These are phyloP conservation scores for Hamigera avellanea DNA, from an alignment of 495 filamentous ascomycete genomes.

Conservation along the genomic window DNA sequence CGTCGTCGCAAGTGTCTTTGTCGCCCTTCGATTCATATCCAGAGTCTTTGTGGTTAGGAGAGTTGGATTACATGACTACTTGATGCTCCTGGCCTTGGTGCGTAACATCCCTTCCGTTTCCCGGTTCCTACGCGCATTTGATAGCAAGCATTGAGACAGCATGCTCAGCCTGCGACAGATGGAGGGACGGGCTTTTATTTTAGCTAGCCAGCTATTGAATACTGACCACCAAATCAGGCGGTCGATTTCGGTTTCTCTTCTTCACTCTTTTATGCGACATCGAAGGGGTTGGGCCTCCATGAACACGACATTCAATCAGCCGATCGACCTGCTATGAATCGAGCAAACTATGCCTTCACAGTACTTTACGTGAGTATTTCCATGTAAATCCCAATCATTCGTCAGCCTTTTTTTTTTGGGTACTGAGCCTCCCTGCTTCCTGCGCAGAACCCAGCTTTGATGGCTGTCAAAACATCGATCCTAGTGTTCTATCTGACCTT, in stretches of 20 bases:
- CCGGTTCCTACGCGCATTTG: neutral
- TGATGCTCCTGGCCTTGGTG: slow-evolving; percentile 78
- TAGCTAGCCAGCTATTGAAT: too few relatives aligned
- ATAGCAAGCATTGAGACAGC: slow-evolving; percentile 3
- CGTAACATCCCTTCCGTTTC: slow-evolving; percentile 9
- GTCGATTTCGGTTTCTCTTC: slow-evolving; percentile 68
- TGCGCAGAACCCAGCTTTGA: slow-evolving; percentile 71
- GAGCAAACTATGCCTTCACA: slow-evolving; percentile 70
- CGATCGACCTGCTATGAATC: slow-evolving; percentile 40
- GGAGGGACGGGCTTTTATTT: too few relatives aligned
- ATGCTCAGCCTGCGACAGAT: slow-evolving; percentile 4
- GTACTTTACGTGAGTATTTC: slow-evolving; percentile 59
- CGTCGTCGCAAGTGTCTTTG: slow-evolving; percentile 55
- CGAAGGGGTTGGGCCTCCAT: slow-evolving; percentile 66
- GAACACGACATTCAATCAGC: slow-evolving; percentile 44
- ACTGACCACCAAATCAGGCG: slow-evolving; percentile 29
- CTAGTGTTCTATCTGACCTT: slow-evolving; percentile 77
- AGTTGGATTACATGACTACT: slow-evolving; percentile 66
- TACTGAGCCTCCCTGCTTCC: neutral
- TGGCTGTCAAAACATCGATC: slow-evolving; percentile 74
- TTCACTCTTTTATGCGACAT: slow-evolving; percentile 60
- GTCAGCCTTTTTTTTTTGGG: slow-evolving; percentile 2
- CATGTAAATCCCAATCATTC: slow-evolving; percentile 1
- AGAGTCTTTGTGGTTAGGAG: slow-evolving; percentile 60
- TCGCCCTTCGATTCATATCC: slow-evolving; percentile 59